Evolutionary conservation across 2,329 filamentous ascomycete genomes (phyloP), one percentile per base, ranked within the genome.

Genomic region (Ceratocystis colombiana): DNA sequence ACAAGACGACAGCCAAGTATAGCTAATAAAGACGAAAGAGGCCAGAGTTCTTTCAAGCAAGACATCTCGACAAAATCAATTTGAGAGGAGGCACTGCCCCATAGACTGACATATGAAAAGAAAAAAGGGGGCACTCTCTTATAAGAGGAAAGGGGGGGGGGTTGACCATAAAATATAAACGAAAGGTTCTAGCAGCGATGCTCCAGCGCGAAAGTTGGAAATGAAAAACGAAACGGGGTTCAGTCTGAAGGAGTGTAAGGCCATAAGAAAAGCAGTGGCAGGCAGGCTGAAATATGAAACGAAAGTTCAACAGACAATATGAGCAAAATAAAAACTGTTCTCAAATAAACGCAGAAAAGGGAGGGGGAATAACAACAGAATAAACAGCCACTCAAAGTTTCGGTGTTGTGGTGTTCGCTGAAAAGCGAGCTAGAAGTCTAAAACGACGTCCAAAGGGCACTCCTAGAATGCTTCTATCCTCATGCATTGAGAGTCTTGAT

Each of bases 401-500:
- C n/a, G 25, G 33, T 8, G 12, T 30, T 55, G 22, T 61, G n/a
- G 41, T 48, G 50, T 64, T 41, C 62, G 33, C 67, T 63, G 44
- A 59, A 64, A 28, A 28, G 48, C 48, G 48, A 53, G 15, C 8
- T 25, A 15, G 25, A n/a, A 50, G 48, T 22, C 48, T 25, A 15
- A 15, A 41, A 12, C 10, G 37, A 41, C 10, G 1, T 41, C 45
- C 41, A 25, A 55, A 64, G 25, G 55, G 22, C 41, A 67, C 25
- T 17, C 8, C 17, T 12, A 8, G 2, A 10, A 37, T 25, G 55
- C 61, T 46, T 17, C 46, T 59, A 66, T 64, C 48, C 25, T 59
- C 55, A 59, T 10, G 55, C 44, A 25, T 69, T 68, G 63, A 87
- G 77, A 59, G 84, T 87, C 76, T 85, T 84, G 72, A 87, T 80